A percentile compares a stretch with the other conserved stretches of the same genome.
Conservation (phyloP, 139 green algal genomes). For the Microglena sp. region DNA sequence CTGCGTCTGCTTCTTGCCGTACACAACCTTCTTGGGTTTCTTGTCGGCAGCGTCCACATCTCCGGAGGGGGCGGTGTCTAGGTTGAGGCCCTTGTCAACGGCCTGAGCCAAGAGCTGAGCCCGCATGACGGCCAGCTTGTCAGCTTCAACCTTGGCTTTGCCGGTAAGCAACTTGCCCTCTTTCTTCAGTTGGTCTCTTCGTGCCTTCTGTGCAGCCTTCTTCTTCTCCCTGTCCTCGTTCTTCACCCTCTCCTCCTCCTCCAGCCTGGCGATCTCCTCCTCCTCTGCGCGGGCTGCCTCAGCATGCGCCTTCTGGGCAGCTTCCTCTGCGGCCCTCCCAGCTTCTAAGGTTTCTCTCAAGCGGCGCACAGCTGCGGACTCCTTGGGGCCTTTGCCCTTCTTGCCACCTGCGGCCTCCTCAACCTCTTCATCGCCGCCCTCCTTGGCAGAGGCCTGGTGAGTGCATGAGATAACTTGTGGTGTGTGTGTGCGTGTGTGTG, state of each 20-base stretch:
- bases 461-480: too few species aligned
- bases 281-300: conserved; percentile 33
- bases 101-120: conserved; percentile 77
- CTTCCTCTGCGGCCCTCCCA: conserved; percentile 50
- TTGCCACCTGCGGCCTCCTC: conserved; percentile 26
- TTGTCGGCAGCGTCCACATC: conserved; percentile 35
- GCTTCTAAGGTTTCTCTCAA: conserved; percentile 71
- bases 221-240: conserved; percentile 59
- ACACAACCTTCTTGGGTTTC: conserved; percentile 59
- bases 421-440: conserved; percentile 17
- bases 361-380: conserved; percentile 56
- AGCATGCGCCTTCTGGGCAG: conserved; percentile 38
- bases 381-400: conserved; percentile 53
- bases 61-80: conserved; percentile 19
- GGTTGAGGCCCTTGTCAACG: conserved; percentile 36
- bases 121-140: conserved; percentile 67
- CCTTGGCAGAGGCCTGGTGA: too few species aligned
- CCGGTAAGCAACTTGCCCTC: conserved; percentile 81
- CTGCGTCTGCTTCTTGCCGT: conserved; percentile 49
- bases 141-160: conserved; percentile 88
- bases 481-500: too few species aligned
- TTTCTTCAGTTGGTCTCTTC: conserved; percentile 68
- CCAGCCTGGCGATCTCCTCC: too few species aligned
- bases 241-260: conserved; percentile 52
- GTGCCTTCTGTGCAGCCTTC: conserved; percentile 44